Evolutionary conservation across 2,329 filamentous ascomycete species (phyloP), one percentile per base, ranked within the genome.

Genomic region (Pseudogymnoascus sp.): DNA sequence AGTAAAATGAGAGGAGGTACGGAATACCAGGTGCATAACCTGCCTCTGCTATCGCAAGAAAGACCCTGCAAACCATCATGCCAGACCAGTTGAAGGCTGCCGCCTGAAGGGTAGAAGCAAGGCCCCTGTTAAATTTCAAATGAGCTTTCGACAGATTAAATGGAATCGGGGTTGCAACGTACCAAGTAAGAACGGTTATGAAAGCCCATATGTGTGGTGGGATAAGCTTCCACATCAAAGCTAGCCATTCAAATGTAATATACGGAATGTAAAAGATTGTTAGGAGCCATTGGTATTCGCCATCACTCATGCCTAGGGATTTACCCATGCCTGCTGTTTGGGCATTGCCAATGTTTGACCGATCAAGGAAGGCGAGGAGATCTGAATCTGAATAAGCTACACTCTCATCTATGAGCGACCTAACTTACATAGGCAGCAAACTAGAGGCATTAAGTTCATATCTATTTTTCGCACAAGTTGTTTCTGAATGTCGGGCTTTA

Each of bases 381-480:
- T 79, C 78, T 80, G 62, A 36, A 39, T 14, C 8, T 34, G 60
- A 21, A 23, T 54, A 51, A 60, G 64, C 42, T 54, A 47, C 39
- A 5, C 14, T 7, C n/a, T 12, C 6, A 29, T 21, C 11, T 16
- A 62, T 31, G 26, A 34, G 8, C 4, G 8, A 34, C 47, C 23
- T n/a, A 10, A 66, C 68, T 40, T 57, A 69, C 67, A 71, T 29
- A 71, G 63, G 4, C 57, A 47, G 57, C 68, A 66, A 7, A 70
- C 64, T 12, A 71, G 63, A 23, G 68, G 65, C 11, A 88, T 82
- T 31, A 89, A 75, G 65, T 78, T 78, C 62, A 77, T 77, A 71
- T 89, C 86, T 64, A 89, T 77, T 71, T 83, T 86, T 69, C 75
- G 79, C 40, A 85, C 72, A 11, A 87, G 78, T 37, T 73, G 72